phyloP scores from a whole-genome alignment of 441 rosid genomes.

The Populus hybrid region DNA sequence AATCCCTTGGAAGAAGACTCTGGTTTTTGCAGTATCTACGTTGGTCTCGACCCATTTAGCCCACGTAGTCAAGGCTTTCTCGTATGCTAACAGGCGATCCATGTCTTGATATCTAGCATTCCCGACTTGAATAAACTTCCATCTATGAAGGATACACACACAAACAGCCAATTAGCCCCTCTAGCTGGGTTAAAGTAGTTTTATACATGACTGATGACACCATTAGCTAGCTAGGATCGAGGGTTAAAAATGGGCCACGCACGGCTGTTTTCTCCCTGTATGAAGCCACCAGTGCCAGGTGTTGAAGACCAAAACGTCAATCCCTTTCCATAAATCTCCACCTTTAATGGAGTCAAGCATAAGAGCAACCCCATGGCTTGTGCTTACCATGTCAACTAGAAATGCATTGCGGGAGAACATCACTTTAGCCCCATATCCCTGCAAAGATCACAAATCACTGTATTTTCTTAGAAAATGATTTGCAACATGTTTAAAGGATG shows the following conservation, averaged over 20 bases:
- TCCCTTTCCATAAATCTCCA: constrained; percentile 45
- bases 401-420: constrained; percentile 69
- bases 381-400: constrained; percentile 57
- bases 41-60: constrained; percentile 44
- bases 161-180: not conserved
- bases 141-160: constrained; percentile 22
- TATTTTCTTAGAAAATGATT: not conserved
- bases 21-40: constrained; percentile 34
- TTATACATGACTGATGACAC: too few relatives aligned
- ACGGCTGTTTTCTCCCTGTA: constrained; percentile 65
- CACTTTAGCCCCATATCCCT: constrained; percentile 46
- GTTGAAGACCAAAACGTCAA: constrained; percentile 57
- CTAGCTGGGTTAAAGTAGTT: too few relatives aligned
- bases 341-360: constrained; percentile 45
- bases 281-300: constrained; percentile 97
- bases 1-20: constrained; percentile 50
- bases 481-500: not conserved
- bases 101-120: constrained; percentile 28
- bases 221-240: not conserved
- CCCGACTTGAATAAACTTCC: constrained; percentile 40
- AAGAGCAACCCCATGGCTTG: constrained; percentile 38
- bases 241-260: not conserved
- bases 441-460: not conserved
- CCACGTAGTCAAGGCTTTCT: constrained; percentile 52
- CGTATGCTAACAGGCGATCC: constrained; percentile 43